Conservation (phyloP, 1,139 yeast genomes). For the Yamadazyma buinensis region DNA sequence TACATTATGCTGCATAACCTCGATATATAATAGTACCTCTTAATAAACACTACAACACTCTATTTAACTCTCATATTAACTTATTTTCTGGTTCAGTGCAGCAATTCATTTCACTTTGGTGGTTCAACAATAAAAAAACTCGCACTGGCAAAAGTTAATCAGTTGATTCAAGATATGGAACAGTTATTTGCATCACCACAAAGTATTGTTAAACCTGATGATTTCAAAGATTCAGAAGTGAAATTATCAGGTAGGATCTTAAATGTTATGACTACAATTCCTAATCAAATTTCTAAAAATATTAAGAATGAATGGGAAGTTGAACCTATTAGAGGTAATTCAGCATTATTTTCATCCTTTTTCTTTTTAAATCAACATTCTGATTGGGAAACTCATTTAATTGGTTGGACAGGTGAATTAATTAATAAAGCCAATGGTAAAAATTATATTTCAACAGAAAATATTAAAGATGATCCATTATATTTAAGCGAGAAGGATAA, state of each 20-base stretch:
- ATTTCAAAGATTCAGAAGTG: constrained; percentile 15
- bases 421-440: constrained; percentile 29
- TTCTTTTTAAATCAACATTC: constrained; percentile 60
- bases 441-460: constrained; percentile 12
- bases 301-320: constrained; percentile 45
- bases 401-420: constrained; percentile 97
- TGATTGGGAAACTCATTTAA: constrained; percentile 81
- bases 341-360: constrained; percentile 78
- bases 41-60: too few relatives aligned
- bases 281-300: constrained; percentile 53
- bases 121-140: too few relatives aligned
- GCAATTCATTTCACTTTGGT: too few relatives aligned
- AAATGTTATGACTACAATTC: constrained; percentile 66
- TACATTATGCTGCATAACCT: too few relatives aligned
- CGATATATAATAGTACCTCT: too few relatives aligned
- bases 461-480: constrained; percentile 52
- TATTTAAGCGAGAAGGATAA: constrained; percentile 59
- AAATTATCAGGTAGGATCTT: constrained; percentile 61
- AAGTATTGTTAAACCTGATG: constrained; percentile 29
- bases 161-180: constrained; percentile 8
- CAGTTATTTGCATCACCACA: constrained; percentile 16
- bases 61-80: too few relatives aligned
- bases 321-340: constrained; percentile 72
- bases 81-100: too few relatives aligned
- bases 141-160: too few relatives aligned